phyloP scores from a whole-genome alignment of 2,329 filamentous ascomycete genomes.

The Claviceps capensis region DNA sequence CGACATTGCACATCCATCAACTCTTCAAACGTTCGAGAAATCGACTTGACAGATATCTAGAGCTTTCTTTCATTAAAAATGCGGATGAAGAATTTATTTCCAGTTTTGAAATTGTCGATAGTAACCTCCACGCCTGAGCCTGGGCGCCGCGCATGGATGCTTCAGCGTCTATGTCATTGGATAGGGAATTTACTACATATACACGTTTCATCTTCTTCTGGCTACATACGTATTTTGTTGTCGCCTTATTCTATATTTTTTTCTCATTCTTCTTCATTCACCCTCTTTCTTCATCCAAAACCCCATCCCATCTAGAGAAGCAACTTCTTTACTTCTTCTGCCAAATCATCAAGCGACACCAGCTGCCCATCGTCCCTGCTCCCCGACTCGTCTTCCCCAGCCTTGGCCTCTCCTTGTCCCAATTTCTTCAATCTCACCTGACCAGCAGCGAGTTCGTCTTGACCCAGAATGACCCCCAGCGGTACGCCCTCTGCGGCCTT shows the following conservation, averaged over 20 bases:
- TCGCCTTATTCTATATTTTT: neutral
- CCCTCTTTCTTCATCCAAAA: neutral
- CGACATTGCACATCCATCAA: neutral
- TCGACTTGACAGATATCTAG: too few relatives aligned
- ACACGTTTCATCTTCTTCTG: too few relatives aligned
- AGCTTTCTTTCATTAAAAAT: neutral
- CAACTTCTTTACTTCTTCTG: slow-evolving; percentile 42
- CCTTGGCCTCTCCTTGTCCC: slow-evolving; percentile 61
- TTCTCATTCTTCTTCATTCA: neutral
- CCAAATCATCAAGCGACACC: slow-evolving; percentile 50
- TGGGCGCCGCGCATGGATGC: neutral
- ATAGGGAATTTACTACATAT: too few relatives aligned
- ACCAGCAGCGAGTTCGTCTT: slow-evolving; percentile 73
- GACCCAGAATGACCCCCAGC: slow-evolving; percentile 77
- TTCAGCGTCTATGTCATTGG: neutral
- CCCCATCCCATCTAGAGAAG: slow-evolving; percentile 5
- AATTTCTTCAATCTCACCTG: slow-evolving; percentile 77
- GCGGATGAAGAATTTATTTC: neutral
- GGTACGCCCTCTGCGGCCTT: slow-evolving; percentile 82
- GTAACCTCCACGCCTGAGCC: neutral
- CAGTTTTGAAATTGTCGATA: neutral
- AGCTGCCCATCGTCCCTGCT: slow-evolving; percentile 73
- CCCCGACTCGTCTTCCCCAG: slow-evolving; percentile 61
- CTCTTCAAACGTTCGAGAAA: neutral
- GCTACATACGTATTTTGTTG: too few relatives aligned